Evolutionary conservation across 1,284 basidiomycete species (phyloP), one percentile per base, ranked within the genome.

Genomic region (Leccinum angustisporum): DNA sequence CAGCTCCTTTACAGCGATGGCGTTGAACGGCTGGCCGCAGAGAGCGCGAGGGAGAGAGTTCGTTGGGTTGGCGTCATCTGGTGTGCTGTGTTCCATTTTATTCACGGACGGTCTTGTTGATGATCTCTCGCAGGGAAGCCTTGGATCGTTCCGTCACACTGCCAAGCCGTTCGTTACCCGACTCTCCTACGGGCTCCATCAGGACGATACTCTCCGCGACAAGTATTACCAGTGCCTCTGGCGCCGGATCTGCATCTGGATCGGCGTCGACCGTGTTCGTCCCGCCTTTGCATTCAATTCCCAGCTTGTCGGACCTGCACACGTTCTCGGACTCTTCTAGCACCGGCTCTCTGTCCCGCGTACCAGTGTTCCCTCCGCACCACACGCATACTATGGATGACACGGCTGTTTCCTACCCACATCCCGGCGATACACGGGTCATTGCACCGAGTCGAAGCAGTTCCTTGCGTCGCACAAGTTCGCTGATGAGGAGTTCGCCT

Each of bases 1-100:
- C 92, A 94, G 70, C 82, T 96, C 77, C 71, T 94, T 36, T 96
- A 96, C 70, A 83, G 84, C 18, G 94, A 96, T 73, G 94, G 94
- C 3, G 86, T 92, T 1, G 94, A 96, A 73, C 78, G 93, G 11
- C 72, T 96, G 11, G 94, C 87, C 1, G 88, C 91, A 21, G 93
- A 94, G 69, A 94, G 90, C 63, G 83, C 93, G 5, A 75, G 89
- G 61, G 91, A 95, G 69, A 81, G 94, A 64, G 90, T 93, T 55
- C 85, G 89, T 74, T 95, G 94, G 94, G 91, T 95, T 25, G 90
- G 88, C 67, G 84, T 91, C 3, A 84, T 96, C 57, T 94, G 91
- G 94, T 93, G 68, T 2, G 56, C 86, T 77, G 0, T 77, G 31
- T 48, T 65, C 60, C 14, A 8, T 57, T 62, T 54, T 62, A 16